Conservation (phyloP, 768 basidiomycete species). For the Termitomyces bulborhizus region DNA sequence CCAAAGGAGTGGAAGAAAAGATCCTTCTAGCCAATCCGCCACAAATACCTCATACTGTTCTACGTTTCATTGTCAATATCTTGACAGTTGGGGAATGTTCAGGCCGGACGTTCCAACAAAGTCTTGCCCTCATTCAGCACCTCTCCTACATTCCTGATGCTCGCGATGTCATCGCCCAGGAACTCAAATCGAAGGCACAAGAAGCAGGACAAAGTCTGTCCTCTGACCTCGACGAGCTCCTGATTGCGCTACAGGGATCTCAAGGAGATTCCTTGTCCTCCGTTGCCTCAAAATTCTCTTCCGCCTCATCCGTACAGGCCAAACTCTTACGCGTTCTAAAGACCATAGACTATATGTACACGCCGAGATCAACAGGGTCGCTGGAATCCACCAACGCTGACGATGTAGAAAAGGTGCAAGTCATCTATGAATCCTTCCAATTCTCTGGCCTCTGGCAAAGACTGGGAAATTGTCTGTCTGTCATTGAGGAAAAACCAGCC, state of each 20-base stretch:
- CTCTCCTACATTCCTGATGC: conserved; percentile 85
- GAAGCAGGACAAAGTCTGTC: conserved; percentile 76
- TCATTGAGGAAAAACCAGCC: conserved; percentile 75
- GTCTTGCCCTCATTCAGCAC: conserved; percentile 87
- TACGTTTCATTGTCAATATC: conserved; percentile 93
- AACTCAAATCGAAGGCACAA: conserved; percentile 81
- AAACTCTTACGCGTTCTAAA: conserved; percentile 93
- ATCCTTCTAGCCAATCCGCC: conserved; percentile 67
- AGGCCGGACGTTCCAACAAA: conserved; percentile 92
- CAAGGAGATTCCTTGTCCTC: conserved; percentile 53
- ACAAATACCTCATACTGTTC: conserved; percentile 75
- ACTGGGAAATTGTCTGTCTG: conserved; percentile 81
- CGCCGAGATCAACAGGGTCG: conserved; percentile 42
- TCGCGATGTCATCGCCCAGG: conserved; percentile 83
- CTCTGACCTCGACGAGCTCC: conserved; percentile 73
- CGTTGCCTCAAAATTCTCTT: conserved; percentile 85
- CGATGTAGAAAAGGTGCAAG: conserved; percentile 77
- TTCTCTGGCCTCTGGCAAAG: conserved; percentile 86
- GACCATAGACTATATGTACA: conserved; percentile 96
- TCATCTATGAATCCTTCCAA: conserved; percentile 87
- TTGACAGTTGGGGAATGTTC: conserved; percentile 97
- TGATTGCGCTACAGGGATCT: conserved; percentile 50
- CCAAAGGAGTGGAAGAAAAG: conserved; percentile 39
- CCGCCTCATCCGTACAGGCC: conserved; percentile 93
- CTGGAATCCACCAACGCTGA: conserved; percentile 33